Evolutionary conservation across 2,329 filamentous ascomycete species (phyloP).

Genomic region (Cryphonectria japonica): DNA sequence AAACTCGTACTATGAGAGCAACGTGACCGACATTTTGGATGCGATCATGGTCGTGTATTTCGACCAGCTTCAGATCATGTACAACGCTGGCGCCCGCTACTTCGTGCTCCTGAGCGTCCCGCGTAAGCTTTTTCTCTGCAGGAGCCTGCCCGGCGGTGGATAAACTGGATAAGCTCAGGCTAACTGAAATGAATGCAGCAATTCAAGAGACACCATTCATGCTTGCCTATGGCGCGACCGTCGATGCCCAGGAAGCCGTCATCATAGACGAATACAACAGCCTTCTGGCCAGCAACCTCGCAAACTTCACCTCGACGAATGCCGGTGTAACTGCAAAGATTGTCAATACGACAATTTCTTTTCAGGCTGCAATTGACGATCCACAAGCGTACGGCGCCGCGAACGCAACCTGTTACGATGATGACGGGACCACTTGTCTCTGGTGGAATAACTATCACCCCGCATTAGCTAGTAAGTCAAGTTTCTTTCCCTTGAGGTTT

Average conservation of each 20-base stretch:
- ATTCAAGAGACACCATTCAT: constrained; percentile 46
- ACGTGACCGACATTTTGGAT: constrained; percentile 40
- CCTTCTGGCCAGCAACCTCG: constrained; percentile 36
- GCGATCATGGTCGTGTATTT: constrained; percentile 50
- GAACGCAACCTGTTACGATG: constrained; percentile 47
- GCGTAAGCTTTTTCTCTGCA: constrained; percentile 34
- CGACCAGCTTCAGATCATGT: constrained; percentile 49
- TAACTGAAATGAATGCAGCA: constrained; percentile 36
- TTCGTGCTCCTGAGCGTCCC: constrained; percentile 65
- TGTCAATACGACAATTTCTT: constrained; percentile 46
- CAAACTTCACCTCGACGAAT: constrained; percentile 41
- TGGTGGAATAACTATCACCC: constrained; percentile 52
- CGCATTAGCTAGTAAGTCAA: constrained; percentile 40
- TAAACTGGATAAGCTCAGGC: not conserved
- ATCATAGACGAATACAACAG: constrained; percentile 46
- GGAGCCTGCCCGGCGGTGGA: rapidly evolving
- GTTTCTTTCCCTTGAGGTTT: not conserved
- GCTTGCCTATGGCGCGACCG: constrained; percentile 33
- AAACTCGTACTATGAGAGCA: constrained; percentile 46
- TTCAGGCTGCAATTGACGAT: constrained; percentile 47
- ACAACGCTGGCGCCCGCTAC: constrained; percentile 57
- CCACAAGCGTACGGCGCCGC: constrained; percentile 47
- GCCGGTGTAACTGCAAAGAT: constrained; percentile 39
- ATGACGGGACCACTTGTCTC: constrained; percentile 47
- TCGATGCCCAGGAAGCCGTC: constrained; percentile 37